A percentile compares a stretch with the other conserved stretches of the same genome.
Evolutionary conservation across 768 basidiomycete species (phyloP).

Genomic region (Termitomyces sp.): DNA sequence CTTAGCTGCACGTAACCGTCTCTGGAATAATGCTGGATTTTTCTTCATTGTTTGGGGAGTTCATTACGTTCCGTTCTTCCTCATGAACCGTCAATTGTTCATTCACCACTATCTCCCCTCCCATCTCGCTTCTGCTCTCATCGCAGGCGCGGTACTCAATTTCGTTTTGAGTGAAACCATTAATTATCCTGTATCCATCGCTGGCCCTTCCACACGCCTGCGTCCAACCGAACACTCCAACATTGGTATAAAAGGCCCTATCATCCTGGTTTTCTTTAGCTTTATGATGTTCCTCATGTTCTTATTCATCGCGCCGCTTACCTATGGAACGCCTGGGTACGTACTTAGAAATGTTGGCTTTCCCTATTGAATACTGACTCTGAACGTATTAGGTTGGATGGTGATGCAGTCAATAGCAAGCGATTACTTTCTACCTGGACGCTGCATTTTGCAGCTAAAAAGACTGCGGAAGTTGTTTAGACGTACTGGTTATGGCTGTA

Average conservation of each 20-base stretch:
- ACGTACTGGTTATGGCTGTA: neutral
- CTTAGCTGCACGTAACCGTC: constrained; percentile 83
- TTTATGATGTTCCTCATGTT: constrained; percentile 61
- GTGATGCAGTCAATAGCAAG: constrained; percentile 79
- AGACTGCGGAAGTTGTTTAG: constrained; percentile 33
- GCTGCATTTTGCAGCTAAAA: constrained; percentile 84
- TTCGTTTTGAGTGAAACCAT: constrained; percentile 87
- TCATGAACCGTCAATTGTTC: constrained; percentile 96
- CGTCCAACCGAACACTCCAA: constrained; percentile 60
- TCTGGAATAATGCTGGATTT: constrained; percentile 95
- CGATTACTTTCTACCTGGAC: constrained; percentile 89
- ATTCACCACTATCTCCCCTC: constrained; percentile 98
- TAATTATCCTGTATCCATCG: constrained; percentile 82
- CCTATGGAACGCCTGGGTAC: constrained; percentile 95
- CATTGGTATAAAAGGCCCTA: constrained; percentile 71
- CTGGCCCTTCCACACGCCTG: constrained; percentile 60
- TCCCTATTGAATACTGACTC: constrained; percentile 15
- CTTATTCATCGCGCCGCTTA: constrained; percentile 79
- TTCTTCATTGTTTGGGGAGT: constrained; percentile 93
- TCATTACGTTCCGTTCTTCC: constrained; percentile 96
- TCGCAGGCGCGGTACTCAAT: constrained; percentile 89
- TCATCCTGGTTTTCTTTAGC: constrained; percentile 51
- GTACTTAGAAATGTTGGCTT: constrained; percentile 17
- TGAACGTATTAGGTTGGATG: constrained; percentile 55
- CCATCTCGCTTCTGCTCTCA: constrained; percentile 85